Conservation (phyloP, 768 basidiomycete genomes). For the Ramaria sp. region DNA sequence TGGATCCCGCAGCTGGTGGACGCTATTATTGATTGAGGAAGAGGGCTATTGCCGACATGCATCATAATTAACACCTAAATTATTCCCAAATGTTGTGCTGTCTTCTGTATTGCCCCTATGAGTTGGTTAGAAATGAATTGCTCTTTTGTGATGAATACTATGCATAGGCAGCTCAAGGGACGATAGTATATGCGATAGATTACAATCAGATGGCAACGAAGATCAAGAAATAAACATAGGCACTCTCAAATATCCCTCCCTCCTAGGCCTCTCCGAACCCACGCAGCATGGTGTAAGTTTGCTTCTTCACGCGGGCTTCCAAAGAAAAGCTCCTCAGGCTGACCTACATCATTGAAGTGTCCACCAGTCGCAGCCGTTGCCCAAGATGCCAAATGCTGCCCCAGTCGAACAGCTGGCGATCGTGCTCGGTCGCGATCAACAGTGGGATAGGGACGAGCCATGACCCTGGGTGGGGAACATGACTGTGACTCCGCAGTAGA, state of each 20-base stretch:
- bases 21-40: constrained; percentile 6
- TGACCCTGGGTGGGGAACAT: background rate
- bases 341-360: background rate
- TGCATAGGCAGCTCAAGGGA: background rate
- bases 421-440: background rate
- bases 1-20: constrained; percentile 60
- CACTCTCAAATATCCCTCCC: background rate
- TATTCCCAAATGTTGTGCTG: background rate
- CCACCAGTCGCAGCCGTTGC: background rate
- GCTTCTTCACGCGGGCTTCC: background rate
- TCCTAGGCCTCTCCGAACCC: background rate
- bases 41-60: background rate
- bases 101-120: background rate
- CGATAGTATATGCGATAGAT: background rate
- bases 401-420: background rate
- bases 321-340: background rate
- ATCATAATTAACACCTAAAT: background rate
- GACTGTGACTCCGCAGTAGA: background rate
- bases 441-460: background rate
- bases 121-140: background rate
- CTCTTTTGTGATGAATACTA: background rate
- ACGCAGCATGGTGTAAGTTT: background rate
- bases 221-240: background rate
- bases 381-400: background rate
- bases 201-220: background rate